Evolutionary conservation across 495 filamentous ascomycete genomes (phyloP), one percentile per base, ranked within the genome.

Genomic region (Sporormia fimetaria): DNA sequence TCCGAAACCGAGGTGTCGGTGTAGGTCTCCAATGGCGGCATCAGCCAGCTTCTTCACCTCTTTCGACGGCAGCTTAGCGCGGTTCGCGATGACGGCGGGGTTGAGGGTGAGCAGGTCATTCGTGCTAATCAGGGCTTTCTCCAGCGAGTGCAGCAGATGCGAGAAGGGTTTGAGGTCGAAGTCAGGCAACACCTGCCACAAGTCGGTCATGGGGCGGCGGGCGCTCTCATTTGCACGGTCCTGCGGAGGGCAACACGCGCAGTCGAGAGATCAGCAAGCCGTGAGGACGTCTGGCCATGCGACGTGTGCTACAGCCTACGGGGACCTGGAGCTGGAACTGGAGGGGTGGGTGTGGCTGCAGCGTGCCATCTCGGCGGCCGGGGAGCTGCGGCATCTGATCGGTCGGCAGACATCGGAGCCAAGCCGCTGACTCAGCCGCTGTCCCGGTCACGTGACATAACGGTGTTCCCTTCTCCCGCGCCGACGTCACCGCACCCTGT

Each of bases 71-170:
- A 92, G 69, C 48, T 83, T 80, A 21, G 85, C 86, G 56, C 85
- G 78, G 62, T 81, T 88, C 33, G 84, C 83, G 54, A 98, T 73
- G 52, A 93, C 84, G 37, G 81, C 67, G 6, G 75, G 68, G 59
- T 94, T 81, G 49, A 92, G 76, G 1, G 82, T 83, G 52, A 98
- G 69, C 24, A 98, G 76, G 56, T 98, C 90, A 47, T 76, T 78
- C 17, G 78, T 83, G 4, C 80, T 84, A 55, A 95, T 66, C 21
- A 66, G 59, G 56, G 74, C 67, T 56, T 74, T 74, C 60, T 95
- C 87, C 24, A 95, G 68, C 1, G 78, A 77, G 1, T 84, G 79
- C 17, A 95, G 64, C 12, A 95, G 78, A 54, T 80, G 75, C 4
- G 76, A 67, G 58, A 76, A 85, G 15, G 66, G 58, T 53, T 73